Base-by-base conservation (phyloP, 2,329 filamentous ascomycete species). In the Blastomyces emzantsi region DNA sequence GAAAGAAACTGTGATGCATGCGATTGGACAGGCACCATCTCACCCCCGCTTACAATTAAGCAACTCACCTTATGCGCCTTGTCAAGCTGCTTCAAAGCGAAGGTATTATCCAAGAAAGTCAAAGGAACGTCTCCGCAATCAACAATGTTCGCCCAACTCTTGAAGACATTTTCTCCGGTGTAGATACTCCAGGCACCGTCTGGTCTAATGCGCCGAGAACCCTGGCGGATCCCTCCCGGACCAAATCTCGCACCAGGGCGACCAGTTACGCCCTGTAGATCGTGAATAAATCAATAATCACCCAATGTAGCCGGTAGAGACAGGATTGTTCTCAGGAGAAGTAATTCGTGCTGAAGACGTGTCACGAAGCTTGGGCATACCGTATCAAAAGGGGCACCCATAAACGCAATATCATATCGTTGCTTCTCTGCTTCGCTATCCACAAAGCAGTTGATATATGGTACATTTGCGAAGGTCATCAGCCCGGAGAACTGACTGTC, bases 121-220 rank as follows among this genome's bases (percentile, higher is more conserved):
- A 95, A 82, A 28, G 92, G 91, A 62, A 96, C 91, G 73, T 96
- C 92, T 56, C 92, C 92, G 74, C 92, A 96, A 79, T 96, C 92
- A 61, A 93, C 80, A 65, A 96, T 85, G 52, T 79, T 85, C 0
- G 90, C 88, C 88, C 89, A 93, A 62, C 83, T 87, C 45, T 80
- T 79, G 77, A 94, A 96, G 0, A 91, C 62, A 91, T 96, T 96
- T 68, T 95, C 82, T 49, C 82, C 83, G 1, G 90, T 90, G 28
- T 91, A 86, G 2, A 89, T 85, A 76, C 96, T 96, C 82, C 90
- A 92, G 71, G 88, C 89, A 52, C 90, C 85, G 74, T 89, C 90
- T 3, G 86, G 83, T 13, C 87, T 90, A 76, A 96, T 92, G 22
- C 92, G 86, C 7, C 86, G 83, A 39, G 90, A 93, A 45, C 90